Evolutionary conservation across 2,329 filamentous ascomycete species (phyloP).

Genomic region (Talaromyces marneffei): DNA sequence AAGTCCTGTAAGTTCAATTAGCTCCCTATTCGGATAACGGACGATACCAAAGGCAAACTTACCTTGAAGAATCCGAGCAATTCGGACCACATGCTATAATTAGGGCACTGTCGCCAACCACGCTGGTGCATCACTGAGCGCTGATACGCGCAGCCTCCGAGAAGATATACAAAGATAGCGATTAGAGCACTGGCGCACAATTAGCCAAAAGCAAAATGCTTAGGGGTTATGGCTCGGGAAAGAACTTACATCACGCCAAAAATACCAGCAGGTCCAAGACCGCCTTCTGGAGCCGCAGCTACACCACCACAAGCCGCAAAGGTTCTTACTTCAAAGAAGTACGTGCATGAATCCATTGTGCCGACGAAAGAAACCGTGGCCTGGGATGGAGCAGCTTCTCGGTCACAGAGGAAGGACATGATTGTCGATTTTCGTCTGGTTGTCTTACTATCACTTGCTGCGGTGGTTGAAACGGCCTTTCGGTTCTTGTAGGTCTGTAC

Average conservation of each 20-base stretch:
- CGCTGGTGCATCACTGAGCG: slow-evolving; percentile 88
- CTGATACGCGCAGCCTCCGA: slow-evolving; percentile 93
- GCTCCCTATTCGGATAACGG: not conserved
- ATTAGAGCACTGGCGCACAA: slow-evolving; percentile 45
- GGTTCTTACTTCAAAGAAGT: slow-evolving; percentile 90
- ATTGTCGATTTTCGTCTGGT: slow-evolving; percentile 64
- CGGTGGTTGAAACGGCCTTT: not conserved
- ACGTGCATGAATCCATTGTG: slow-evolving; percentile 84
- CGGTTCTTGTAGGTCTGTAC: not conserved
- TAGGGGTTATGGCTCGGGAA: too few relatives aligned
- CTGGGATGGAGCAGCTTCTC: slow-evolving; percentile 62
- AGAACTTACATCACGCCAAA: slow-evolving; percentile 77
- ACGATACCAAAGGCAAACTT: slow-evolving; percentile 34
- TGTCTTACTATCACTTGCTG: slow-evolving; percentile 20
- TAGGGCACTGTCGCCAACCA: slow-evolving; percentile 91
- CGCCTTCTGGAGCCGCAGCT: slow-evolving; percentile 52
- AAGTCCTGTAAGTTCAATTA: slow-evolving; percentile 36
- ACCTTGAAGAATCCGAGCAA: slow-evolving; percentile 80
- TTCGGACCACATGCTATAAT: slow-evolving; percentile 87
- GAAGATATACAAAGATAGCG: slow-evolving; percentile 78
- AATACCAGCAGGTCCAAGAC: slow-evolving; percentile 64
- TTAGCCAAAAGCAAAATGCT: slow-evolving; percentile 22
- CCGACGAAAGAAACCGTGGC: slow-evolving; percentile 79
- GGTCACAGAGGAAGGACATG: slow-evolving; percentile 90
- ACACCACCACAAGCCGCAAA: slow-evolving; percentile 74